These are phyloP conservation scores for Pseudohalonectria lignicola DNA, from an alignment of 2,329 filamentous ascomycete genomes.

Conservation along the genomic window DNA sequence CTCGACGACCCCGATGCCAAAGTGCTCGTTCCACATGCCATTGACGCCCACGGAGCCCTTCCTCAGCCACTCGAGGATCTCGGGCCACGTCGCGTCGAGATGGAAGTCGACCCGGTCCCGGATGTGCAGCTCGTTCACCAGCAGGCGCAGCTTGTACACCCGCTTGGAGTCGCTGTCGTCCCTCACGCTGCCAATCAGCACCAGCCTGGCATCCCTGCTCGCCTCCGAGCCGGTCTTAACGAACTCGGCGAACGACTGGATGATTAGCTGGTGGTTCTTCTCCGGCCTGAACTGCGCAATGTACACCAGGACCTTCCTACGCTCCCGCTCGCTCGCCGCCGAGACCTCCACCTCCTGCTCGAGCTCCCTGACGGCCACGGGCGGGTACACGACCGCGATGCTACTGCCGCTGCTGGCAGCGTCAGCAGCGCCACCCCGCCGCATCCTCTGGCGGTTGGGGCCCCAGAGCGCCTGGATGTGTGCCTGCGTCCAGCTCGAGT, in stretches of 20 bases:
- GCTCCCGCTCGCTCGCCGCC: conserved; percentile 52
- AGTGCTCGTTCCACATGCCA: conserved; percentile 99
- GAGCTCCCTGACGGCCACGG: conserved; percentile 80
- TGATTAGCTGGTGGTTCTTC: conserved; percentile 85
- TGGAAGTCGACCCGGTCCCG: conserved; percentile 79
- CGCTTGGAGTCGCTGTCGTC: conserved; percentile 69
- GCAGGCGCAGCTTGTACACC: conserved; percentile 78
- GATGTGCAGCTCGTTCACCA: conserved; percentile 78
- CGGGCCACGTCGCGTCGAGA: conserved; percentile 79
- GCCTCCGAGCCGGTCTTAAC: conserved; percentile 43
- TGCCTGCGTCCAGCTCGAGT: conserved; percentile 84
- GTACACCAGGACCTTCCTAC: conserved; percentile 70
- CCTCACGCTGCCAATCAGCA: conserved; percentile 87
- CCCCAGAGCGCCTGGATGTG: conserved; percentile 80
- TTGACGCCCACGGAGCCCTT: conserved; percentile 81
- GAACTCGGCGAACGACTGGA: conserved; percentile 75
- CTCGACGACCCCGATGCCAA: conserved; percentile 95
- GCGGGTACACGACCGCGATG: conserved; percentile 77
- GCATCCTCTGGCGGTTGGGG: conserved; percentile 30
- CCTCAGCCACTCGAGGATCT: conserved; percentile 70
- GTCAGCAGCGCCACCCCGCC: background rate
- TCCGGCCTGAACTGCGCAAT: conserved; percentile 97
- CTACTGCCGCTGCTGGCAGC: conserved; percentile 28
- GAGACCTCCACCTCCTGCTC: conserved; percentile 64
- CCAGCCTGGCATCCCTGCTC: conserved; percentile 50